Evolutionary conservation across 768 basidiomycete species (phyloP).

Genomic region (Postia placenta): DNA sequence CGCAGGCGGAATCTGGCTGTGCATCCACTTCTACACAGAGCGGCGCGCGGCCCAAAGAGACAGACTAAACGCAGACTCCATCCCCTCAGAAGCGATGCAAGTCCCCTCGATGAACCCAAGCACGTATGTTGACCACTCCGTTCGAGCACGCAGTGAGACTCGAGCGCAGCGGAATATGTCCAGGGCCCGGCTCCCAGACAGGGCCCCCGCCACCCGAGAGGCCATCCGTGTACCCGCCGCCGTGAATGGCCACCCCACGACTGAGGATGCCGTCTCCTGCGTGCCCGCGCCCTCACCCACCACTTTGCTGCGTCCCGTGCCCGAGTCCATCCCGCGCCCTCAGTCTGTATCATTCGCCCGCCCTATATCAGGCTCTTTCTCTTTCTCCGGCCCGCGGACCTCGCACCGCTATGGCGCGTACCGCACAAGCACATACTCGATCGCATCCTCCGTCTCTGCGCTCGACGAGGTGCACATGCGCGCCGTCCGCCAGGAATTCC

Average conservation of each 20-base stretch:
- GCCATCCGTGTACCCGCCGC: constrained; percentile 36
- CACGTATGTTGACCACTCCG: too few relatives aligned
- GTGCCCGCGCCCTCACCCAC: constrained; percentile 32
- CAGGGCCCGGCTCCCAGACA: constrained; percentile 46
- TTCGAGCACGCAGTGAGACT: not conserved
- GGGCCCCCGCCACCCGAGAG: constrained; percentile 32
- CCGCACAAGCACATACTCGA: constrained; percentile 7
- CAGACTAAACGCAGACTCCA: too few relatives aligned
- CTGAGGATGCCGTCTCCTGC: constrained; percentile 19
- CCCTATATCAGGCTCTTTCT: constrained; percentile 11
- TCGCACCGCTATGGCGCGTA: too few relatives aligned
- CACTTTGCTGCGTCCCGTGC: constrained; percentile 28
- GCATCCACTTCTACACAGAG: constrained; percentile 35
- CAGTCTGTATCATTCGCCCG: constrained; percentile 12
- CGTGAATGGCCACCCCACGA: constrained; percentile 30
- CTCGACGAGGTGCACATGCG: constrained; percentile 26
- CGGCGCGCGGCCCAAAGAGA: constrained; percentile 29
- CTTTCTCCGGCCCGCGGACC: constrained; percentile 14
- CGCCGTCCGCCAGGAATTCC: constrained; percentile 60
- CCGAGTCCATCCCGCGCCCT: not conserved
- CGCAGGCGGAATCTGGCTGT: constrained; percentile 37
- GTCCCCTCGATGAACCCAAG: too few relatives aligned
- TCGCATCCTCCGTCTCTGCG: constrained; percentile 11
- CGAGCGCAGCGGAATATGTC: constrained; percentile 26
- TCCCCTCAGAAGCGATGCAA: too few relatives aligned